Evolutionary conservation across 306 rosid species (phyloP), one percentile per base, ranked within the genome.

Genomic region (Cicer chorassanicum): DNA sequence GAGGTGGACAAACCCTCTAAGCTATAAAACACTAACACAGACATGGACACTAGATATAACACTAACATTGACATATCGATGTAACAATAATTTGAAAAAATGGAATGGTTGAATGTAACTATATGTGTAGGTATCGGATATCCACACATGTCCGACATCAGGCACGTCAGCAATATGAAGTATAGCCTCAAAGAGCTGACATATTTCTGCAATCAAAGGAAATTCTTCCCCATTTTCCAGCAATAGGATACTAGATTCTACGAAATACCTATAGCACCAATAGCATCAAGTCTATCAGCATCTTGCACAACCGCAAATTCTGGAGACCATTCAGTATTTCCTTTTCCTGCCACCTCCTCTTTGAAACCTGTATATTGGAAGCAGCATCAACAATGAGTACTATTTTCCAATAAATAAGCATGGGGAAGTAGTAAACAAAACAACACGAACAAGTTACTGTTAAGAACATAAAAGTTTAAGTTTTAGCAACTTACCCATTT

Each of bases 221-320:
- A 34, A 60, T 12, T 34, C 0, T 60, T 34, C 19, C 8, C 18
- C 2, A 11, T 60, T 36, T 60, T 60, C 11, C 11, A 60, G 19
- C 5, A 34, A 60, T 7, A 60, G 8, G 44, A 60, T 34, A 34
- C 44, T 1, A 0, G 43, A 77, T 56, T 56, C 10, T 9, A 45
- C 40, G 41, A 63, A 76, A 46, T 87, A 93, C 98, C 98, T 83
- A 91, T 88, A 62, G 98, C 98, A 62, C 98, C 98, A 79, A 93
- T 93, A 50, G 98, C 98, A 83, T 93, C 97, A 60, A 91, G 91
- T 78, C 97, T 88, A 82, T 93, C 98, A 60, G 97, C 97, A 86
- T 93, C 98, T 83, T 93, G 97, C 59, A 93, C 94, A 53, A 91
- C 88, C 54, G 92, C 86, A 71, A 91, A 93, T 72, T 93, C 97